A percentile compares a stretch with the other conserved stretches of the same genome.
Conservation (phyloP, 2,329 filamentous ascomycete species). For the Microthyrium microscopicum region DNA sequence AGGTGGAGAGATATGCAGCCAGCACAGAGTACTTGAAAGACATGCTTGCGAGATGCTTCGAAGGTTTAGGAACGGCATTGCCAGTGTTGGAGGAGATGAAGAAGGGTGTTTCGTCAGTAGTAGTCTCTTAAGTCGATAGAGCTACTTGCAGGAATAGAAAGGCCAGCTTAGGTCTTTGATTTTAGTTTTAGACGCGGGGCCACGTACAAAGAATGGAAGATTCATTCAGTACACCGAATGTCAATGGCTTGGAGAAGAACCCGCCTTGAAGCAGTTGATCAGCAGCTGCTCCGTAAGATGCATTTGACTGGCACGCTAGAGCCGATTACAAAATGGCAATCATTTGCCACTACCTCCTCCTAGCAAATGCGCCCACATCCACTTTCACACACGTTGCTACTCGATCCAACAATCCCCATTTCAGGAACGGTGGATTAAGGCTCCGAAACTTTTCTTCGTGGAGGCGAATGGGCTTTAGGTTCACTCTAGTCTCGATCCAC, state of each 20-base stretch:
- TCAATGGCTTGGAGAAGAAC: too few species aligned
- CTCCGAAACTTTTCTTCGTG: conserved; percentile 1
- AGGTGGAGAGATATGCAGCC: conserved; percentile 2
- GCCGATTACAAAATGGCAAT: too few species aligned
- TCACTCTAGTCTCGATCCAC: conserved; percentile 4
- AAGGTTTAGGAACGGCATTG: conserved; percentile 4
- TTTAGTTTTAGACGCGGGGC: conserved; percentile 1
- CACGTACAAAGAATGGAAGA: conserved; percentile 2
- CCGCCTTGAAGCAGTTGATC: too few species aligned
- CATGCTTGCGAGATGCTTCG: conserved; percentile 2
- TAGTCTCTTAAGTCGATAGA: background rate
- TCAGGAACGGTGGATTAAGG: conserved; percentile 2
- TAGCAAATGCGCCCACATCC: background rate
- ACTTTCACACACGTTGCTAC: conserved; percentile 2
- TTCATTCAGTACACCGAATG: conserved; percentile 1
- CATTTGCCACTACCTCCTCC: too few species aligned
- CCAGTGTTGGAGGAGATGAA: conserved; percentile 2
- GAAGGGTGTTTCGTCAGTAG: conserved; percentile 4
- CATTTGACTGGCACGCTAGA: too few species aligned
- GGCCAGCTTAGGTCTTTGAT: conserved; percentile 2
- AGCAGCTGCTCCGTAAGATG: too few species aligned
- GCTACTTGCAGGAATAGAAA: conserved; percentile 2
- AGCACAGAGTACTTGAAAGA: conserved; percentile 3
- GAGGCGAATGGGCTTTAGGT: conserved; percentile 2
- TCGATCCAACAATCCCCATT: conserved; percentile 3